These are phyloP conservation scores for Penicillium odoratum DNA, from an alignment of 495 filamentous ascomycete species.

Conservation along the genomic window DNA sequence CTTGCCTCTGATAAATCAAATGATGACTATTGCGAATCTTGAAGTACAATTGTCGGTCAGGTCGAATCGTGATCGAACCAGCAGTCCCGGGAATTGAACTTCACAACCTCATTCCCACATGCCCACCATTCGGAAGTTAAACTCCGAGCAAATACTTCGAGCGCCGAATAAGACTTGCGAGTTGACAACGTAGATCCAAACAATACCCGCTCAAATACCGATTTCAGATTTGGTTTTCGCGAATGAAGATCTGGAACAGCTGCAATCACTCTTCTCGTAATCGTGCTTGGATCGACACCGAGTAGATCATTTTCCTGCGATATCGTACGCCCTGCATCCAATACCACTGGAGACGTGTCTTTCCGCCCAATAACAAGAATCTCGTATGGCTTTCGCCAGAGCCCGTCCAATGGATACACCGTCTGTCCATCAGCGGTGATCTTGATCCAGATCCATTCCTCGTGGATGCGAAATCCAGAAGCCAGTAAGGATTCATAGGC, in stretches of 20 bases:
- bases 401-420: constrained; percentile 62
- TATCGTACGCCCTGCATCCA: background rate
- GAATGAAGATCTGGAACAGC: constrained; percentile 91
- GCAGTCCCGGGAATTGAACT: constrained; percentile 69
- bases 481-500: constrained; percentile 60
- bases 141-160: constrained; percentile 89
- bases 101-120: constrained; percentile 84
- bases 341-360: background rate
- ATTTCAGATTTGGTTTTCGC: constrained; percentile 74
- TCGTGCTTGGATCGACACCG: constrained; percentile 9
- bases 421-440: constrained; percentile 69
- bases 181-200: constrained; percentile 15
- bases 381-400: constrained; percentile 87
- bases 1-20: background rate
- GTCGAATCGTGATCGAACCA: constrained; percentile 50
- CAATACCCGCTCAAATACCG: constrained; percentile 53
- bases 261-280: constrained; percentile 62
- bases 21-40: background rate
- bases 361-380: constrained; percentile 68
- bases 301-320: constrained; percentile 8
- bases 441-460: constrained; percentile 95
- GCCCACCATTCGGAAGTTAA: constrained; percentile 86
- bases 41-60: background rate
- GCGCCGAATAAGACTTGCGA: constrained; percentile 52
- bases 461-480: constrained; percentile 64